Evolutionary conservation across 2,329 filamentous ascomycete species (phyloP).

Genomic region (Pseudodiploospora longispora): DNA sequence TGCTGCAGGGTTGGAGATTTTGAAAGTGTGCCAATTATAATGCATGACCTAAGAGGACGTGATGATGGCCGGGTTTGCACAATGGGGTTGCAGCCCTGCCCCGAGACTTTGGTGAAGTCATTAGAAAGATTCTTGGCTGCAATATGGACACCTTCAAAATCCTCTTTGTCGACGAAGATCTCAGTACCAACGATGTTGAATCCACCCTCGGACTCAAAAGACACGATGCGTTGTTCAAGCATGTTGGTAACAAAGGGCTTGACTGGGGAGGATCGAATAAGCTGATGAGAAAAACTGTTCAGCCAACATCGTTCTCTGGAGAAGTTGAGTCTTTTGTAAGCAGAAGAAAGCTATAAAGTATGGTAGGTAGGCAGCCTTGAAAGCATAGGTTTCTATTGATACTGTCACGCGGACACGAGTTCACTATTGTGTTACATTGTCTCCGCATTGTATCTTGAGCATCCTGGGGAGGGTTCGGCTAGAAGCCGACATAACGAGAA

Average conservation of each 20-base stretch:
- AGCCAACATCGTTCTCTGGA: too few species aligned
- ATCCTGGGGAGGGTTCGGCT: too few species aligned
- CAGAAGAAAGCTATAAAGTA: too few species aligned
- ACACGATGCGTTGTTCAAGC: constrained; percentile 18
- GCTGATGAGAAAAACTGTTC: too few species aligned
- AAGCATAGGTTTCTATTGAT: too few species aligned
- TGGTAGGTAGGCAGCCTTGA: too few species aligned
- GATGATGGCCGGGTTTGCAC: constrained; percentile 1
- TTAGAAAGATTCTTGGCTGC: constrained; percentile 22
- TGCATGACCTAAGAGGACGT: constrained; percentile 9
- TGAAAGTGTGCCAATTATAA: constrained; percentile 16
- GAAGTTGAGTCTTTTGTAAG: too few species aligned
- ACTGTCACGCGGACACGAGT: too few species aligned
- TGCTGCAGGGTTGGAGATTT: constrained; percentile 13
- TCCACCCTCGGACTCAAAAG: constrained; percentile 15
- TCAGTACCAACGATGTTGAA: constrained; percentile 21
- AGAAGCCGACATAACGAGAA: too few species aligned
- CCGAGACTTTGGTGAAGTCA: constrained; percentile 20
- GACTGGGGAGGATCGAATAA: too few species aligned
- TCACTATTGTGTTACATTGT: too few species aligned
- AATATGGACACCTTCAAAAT: constrained; percentile 24
- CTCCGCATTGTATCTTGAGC: too few species aligned
- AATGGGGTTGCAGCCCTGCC: constrained; percentile 6
- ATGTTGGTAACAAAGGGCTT: constrained; percentile 8
- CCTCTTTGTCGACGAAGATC: constrained; percentile 21